These are phyloP conservation scores for Sanghuangporus weigelae DNA, from an alignment of 1,284 basidiomycete genomes.

Conservation along the genomic window DNA sequence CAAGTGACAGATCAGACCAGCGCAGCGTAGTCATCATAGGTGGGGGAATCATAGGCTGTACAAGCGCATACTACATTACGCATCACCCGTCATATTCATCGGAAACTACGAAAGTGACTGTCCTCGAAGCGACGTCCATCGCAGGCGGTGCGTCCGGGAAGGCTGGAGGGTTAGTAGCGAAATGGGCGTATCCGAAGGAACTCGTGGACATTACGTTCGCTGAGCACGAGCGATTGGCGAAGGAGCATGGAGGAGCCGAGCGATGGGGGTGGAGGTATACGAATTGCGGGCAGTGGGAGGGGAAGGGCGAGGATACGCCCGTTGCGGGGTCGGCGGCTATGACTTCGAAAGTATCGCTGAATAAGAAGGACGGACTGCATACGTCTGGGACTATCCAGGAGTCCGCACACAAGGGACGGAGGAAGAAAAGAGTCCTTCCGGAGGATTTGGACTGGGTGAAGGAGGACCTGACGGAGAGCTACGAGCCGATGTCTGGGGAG, in stretches of 20 bases:
- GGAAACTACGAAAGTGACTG: conserved; percentile 42
- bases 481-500: conserved; percentile 53
- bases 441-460: conserved; percentile 60
- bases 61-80: conserved; percentile 79
- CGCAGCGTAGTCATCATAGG: conserved; percentile 42
- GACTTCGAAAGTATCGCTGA: conserved; percentile 25
- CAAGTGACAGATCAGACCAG: neutral
- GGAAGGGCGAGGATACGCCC: conserved; percentile 37
- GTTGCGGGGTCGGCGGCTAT: conserved; percentile 22
- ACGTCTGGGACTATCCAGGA: conserved; percentile 39
- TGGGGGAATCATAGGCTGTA: conserved; percentile 79
- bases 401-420: conserved; percentile 15
- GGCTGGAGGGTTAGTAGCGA: conserved; percentile 87
- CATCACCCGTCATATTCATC: conserved; percentile 45
- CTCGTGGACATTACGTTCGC: conserved; percentile 74
- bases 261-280: conserved; percentile 83
- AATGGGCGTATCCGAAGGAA: conserved; percentile 74
- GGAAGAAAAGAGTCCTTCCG: conserved; percentile 33
- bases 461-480: conserved; percentile 51
- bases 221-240: conserved; percentile 76
- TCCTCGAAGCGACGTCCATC: conserved; percentile 75
- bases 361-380: conserved; percentile 48
- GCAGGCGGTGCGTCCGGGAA: conserved; percentile 84
- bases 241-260: conserved; percentile 64
- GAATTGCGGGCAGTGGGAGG: conserved; percentile 62